Evolutionary conservation across 2,329 filamentous ascomycete species (phyloP), one percentile per base, ranked within the genome.

Genomic region (Venturia nashicola): DNA sequence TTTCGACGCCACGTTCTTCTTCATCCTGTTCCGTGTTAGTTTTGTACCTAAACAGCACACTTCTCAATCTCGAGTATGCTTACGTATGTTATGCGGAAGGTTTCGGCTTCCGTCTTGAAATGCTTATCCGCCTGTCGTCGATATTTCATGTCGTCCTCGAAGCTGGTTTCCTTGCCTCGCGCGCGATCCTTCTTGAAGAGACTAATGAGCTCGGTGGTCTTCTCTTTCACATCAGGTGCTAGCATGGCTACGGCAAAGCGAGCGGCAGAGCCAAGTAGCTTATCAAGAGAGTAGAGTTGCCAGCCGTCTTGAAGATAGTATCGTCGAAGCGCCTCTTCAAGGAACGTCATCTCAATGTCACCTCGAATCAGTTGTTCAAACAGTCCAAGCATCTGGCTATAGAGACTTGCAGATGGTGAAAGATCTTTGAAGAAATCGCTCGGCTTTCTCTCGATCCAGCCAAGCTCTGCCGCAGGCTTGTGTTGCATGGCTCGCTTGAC

Each of bases 281-380:
- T 92, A 71, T 95, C 90, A 67, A 97, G 86, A 5, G 90, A 92
- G 78, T 97, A 99, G 46, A 97, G 78, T 70, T 91, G 91, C 88
- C 93, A 99, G 7, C 94, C 94, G 68, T 86, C 89, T 72, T 88
- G 87, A 65, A 97, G 82, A 73, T 97, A 99, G 77, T 91, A 97
- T 68, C 92, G 89, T 32, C 94, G 88, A 64, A 99, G 81, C 6
- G 91, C 88, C 71, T 97, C 92, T 74, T 97, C 93, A 69, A 96
- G 90, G 39, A 90, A 86, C 62, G 79, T 82, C 75, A 92, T 86
- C 62, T 97, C 94, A 44, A 92, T 80, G 11, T 95, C 90, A 5
- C 88, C 87, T 54, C 86, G 85, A 68, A 97, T 86, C 68, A 90
- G 91, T 59, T 96, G 90, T 71, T 96, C 90, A 65, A 96, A 88